Conservation (phyloP, 2,329 filamentous ascomycete species). For the Fusarium transvaalense region DNA sequence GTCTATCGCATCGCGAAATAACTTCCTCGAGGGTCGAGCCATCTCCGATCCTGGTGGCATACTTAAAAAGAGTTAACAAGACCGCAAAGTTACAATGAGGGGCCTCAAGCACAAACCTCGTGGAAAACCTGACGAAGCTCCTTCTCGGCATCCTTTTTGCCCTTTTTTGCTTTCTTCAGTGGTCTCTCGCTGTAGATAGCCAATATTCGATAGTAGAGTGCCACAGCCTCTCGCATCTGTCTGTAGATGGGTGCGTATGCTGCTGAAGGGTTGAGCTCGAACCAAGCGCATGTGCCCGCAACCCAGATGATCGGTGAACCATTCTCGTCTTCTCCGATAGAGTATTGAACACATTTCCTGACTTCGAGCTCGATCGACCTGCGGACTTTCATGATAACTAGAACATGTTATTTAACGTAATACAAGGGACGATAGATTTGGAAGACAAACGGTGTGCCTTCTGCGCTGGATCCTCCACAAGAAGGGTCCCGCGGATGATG, state of each 20-base stretch:
- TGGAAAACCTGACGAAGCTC: conserved; percentile 52
- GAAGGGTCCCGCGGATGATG: conserved; percentile 69
- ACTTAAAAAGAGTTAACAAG: conserved; percentile 52
- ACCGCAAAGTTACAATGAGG: background rate
- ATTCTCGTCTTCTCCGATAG: conserved; percentile 65
- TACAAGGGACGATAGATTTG: background rate
- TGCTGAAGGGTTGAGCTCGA: conserved; percentile 71
- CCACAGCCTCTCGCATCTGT: conserved; percentile 72
- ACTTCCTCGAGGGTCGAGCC: conserved; percentile 65
- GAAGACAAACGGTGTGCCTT: conserved; percentile 53
- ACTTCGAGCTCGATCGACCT: conserved; percentile 64
- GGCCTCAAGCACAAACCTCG: conserved; percentile 40
- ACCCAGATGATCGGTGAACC: conserved; percentile 74
- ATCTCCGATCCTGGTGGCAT: conserved; percentile 65
- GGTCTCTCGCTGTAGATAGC: conserved; percentile 63
- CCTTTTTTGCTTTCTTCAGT: conserved; percentile 49
- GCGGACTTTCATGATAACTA: conserved; percentile 52
- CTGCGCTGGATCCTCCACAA: conserved; percentile 61
- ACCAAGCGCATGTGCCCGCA: conserved; percentile 71
- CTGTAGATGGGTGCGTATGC: conserved; percentile 68
- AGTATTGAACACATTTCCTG: conserved; percentile 61
- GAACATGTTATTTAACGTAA: conserved; percentile 28
- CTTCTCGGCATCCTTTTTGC: conserved; percentile 49
- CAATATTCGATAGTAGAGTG: conserved; percentile 72
- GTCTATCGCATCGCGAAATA: conserved; percentile 59